Evolutionary conservation across 2,329 filamentous ascomycete species (phyloP), one percentile per base, ranked within the genome.

Genomic region (Exophiala alcalophila): DNA sequence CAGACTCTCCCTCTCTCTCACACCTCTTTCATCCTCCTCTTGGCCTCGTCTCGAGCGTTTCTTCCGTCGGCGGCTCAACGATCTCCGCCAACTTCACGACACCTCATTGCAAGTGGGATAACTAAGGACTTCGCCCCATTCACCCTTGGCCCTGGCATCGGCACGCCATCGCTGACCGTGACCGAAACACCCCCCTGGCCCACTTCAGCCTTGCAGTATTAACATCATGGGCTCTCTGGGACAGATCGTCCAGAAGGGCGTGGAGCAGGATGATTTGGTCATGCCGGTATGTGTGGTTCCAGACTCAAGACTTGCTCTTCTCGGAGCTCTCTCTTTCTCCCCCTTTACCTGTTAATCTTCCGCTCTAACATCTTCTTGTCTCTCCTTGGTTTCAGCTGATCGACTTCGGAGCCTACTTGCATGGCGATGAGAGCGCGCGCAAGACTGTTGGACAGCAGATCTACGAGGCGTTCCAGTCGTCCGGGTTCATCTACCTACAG

Each of bases 401-500:
- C 60, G 81, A 94, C 71, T 90, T 94, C 62, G 79, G 78, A 9
- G 72, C 72, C 29, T 92, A 90, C 64, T 77, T 86, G 16, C 65
- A 73, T 44, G 84, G 84, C 23, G 72, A 74, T 14, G 68, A 76
- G 0, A 57, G 71, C 7, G 70, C 84, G 54, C 84, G 83, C 55
- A 68, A 74, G 36, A 66, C 74, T 29, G 80, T 85, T 1, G 89
- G 88, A 15, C 66, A 79, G 39, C 78, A 83, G 27, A 81, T 95
- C 54, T 80, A 91, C 9, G 61, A 80, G 39, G 89, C 86, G 28
- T 94, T 96, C 69, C 84, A 89, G 57, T 83, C 77, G 1, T 85
- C 89, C 2, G 90, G 90, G 44, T 95, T 96, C 71, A 78, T 96
- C 59, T 95, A 95, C 66, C 78, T 94, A 26, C 82, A 82, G 56